A percentile compares a stretch with the other conserved stretches of the same genome.
Evolutionary conservation across 2,329 filamentous ascomycete species (phyloP).

Genomic region (Emericellopsis atlantica): DNA sequence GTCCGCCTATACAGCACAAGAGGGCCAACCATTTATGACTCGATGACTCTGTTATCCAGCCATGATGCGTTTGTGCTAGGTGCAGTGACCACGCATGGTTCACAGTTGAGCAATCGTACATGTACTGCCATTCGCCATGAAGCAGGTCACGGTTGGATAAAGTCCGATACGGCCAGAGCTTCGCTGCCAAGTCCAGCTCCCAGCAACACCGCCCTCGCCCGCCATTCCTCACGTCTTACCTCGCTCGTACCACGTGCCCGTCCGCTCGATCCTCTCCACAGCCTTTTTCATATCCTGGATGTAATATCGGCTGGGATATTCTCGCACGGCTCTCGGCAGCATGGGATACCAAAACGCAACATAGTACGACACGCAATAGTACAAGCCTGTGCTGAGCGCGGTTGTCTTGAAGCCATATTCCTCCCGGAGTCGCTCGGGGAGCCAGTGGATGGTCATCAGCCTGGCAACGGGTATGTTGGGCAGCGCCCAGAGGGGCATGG

Average conservation of each 20-base stretch:
- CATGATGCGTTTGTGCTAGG: no score
- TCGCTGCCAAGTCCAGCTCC: no score
- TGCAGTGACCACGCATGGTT: no score
- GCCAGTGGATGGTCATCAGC: constrained; percentile 7
- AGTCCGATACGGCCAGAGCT: no score
- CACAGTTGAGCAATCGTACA: no score
- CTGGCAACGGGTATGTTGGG: constrained; percentile 8
- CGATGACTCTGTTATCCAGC: no score
- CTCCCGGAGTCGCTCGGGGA: constrained; percentile 9
- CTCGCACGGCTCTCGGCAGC: constrained; percentile 8
- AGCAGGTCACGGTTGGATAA: no score
- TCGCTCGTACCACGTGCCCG: constrained; percentile 4
- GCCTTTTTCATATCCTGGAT: constrained; percentile 11
- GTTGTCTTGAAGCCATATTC: constrained; percentile 11
- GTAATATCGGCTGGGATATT: constrained; percentile 8
- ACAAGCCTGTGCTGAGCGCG: constrained; percentile 5
- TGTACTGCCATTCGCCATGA: no score
- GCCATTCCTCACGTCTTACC: neutral
- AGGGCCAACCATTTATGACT: no score
- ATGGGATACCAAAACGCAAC: constrained; percentile 11
- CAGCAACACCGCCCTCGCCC: no score
- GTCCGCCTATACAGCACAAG: no score
- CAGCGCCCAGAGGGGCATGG: constrained; percentile 9
- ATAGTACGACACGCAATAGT: constrained; percentile 11
- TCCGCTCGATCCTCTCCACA: constrained; percentile 7